Evolutionary conservation across 768 basidiomycete species (phyloP).

Genomic region (Termitomyces sp.): DNA sequence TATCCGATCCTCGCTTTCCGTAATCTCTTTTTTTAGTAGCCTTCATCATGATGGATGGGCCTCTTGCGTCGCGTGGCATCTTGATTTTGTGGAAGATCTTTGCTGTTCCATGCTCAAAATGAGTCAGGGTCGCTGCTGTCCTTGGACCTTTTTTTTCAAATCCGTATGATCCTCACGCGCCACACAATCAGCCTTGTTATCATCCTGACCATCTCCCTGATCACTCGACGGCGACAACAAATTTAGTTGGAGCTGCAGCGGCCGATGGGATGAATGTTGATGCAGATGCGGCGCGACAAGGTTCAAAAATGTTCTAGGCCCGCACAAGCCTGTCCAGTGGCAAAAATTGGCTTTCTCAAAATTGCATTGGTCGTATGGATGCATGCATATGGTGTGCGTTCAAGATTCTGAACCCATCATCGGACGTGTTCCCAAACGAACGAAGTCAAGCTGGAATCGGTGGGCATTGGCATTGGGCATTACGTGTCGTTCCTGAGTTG

Average conservation of each 20-base stretch:
- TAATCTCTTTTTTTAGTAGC: background rate
- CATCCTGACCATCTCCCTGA: background rate
- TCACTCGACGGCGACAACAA: background rate
- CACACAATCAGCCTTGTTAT: conserved; percentile 7
- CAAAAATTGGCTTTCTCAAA: background rate
- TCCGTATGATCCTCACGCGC: background rate
- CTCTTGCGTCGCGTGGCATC: background rate
- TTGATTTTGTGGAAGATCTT: background rate
- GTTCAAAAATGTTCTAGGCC: background rate
- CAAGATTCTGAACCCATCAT: background rate
- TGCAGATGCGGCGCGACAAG: background rate
- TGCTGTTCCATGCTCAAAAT: background rate
- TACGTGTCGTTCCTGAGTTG: conserved; percentile 7
- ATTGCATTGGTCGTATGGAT: background rate
- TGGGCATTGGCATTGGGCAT: background rate
- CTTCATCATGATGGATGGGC: background rate
- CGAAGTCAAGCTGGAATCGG: background rate
- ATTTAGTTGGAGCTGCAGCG: background rate
- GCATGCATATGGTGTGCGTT: background rate
- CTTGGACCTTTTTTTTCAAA: too few relatives aligned
- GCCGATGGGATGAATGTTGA: background rate
- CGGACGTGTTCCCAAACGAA: background rate
- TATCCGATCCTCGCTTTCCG: conserved; percentile 1
- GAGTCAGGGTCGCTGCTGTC: background rate
- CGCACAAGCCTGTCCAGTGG: background rate